These are phyloP conservation scores for Immersiporthe knoxdaviesiana DNA, from an alignment of 2,329 filamentous ascomycete genomes.

Conservation along the genomic window DNA sequence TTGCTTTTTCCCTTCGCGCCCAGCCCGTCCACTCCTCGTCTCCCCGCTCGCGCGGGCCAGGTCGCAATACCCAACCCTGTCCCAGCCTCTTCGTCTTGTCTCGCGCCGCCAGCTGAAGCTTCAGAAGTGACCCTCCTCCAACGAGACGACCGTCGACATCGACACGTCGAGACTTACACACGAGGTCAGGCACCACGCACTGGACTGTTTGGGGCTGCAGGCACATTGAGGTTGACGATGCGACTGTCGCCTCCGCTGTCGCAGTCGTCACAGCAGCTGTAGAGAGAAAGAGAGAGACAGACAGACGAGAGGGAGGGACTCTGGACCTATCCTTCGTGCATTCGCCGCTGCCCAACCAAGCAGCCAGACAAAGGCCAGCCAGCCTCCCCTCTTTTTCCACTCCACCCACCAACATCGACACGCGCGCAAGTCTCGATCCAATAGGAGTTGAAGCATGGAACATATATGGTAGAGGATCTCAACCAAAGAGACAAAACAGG, in stretches of 20 bases:
- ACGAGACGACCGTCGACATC: constrained; percentile 4
- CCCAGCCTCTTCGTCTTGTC: not conserved
- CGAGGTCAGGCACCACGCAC: not conserved
- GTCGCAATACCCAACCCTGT: not conserved
- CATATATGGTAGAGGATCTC: constrained; percentile 13
- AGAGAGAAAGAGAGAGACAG: not conserved
- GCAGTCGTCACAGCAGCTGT: constrained; percentile 8
- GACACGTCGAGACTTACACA: not conserved
- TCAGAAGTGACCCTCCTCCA: not conserved
- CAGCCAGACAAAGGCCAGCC: not conserved
- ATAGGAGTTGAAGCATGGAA: constrained; percentile 21
- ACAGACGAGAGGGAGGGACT: not conserved
- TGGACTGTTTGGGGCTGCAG: not conserved
- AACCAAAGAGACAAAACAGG: constrained; percentile 13
- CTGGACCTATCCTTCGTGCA: not conserved
- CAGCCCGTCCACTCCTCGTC: not conserved
- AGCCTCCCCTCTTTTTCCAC: not conserved
- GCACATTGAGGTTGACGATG: constrained; percentile 5
- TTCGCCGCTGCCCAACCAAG: constrained; percentile 14
- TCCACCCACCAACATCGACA: not conserved
- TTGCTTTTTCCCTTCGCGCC: not conserved
- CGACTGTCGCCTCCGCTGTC: constrained; percentile 10
- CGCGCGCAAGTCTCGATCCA: not conserved
- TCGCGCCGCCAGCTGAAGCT: not conserved
- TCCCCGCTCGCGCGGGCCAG: not conserved